Evolutionary conservation across 805 yeast genomes (phyloP).

Genomic region (Clavispora asparagi): DNA sequence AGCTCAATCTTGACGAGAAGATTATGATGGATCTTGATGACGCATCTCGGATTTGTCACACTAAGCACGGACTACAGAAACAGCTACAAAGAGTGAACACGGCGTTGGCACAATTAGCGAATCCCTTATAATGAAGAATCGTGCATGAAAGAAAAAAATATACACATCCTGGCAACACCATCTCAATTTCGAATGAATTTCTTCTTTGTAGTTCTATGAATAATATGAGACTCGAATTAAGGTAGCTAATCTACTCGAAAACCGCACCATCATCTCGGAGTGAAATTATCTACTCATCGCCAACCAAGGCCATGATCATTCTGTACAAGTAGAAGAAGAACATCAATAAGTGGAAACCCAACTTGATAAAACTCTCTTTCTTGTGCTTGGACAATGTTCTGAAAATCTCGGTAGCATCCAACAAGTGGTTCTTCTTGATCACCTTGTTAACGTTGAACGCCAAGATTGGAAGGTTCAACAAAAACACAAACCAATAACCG

Average conservation of each 20-base stretch:
- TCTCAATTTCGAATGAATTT: background rate
- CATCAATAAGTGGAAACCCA: constrained; percentile 85
- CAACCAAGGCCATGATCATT: constrained; percentile 90
- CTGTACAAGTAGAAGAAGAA: constrained; percentile 94
- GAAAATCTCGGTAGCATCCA: constrained; percentile 97
- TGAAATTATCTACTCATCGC: constrained; percentile 38
- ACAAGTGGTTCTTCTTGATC: constrained; percentile 70
- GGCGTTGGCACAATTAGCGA: background rate
- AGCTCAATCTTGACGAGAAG: background rate
- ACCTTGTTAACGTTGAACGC: constrained; percentile 82
- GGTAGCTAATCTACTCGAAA: background rate
- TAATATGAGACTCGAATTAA: background rate
- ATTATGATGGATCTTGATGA: constrained; percentile 2
- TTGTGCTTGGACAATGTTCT: constrained; percentile 90
- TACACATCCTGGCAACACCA: background rate
- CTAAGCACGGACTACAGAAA: constrained; percentile 6
- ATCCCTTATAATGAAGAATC: background rate
- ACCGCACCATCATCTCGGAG: background rate
- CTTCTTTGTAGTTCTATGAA: background rate
- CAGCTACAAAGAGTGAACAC: constrained; percentile 7
- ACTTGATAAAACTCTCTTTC: constrained; percentile 83
- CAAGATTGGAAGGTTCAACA: constrained; percentile 76
- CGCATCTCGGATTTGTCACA: constrained; percentile 3
- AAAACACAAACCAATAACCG: constrained; percentile 89
- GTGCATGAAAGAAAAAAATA: background rate